Base-by-base conservation (phyloP, 805 yeast genomes). In the Zygotorulaspora sp. region DNA sequence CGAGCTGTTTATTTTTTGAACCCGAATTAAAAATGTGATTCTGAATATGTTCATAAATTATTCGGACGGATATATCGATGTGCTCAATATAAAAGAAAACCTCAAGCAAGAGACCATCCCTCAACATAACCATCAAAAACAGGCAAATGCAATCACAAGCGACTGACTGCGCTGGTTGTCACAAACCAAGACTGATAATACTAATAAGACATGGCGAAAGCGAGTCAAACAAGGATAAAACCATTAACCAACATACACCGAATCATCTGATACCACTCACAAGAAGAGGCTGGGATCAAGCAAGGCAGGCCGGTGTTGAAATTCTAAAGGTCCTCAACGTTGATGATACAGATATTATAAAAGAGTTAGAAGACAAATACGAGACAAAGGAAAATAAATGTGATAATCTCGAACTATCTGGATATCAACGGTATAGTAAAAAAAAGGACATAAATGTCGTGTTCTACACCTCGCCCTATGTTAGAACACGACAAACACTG, bases 131-230 rank as follows among this genome's bases (percentile, higher is more conserved):
- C n/a, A n/a, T n/a, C n/a, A n/a, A n/a, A n/a, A n/a, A n/a, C n/a
- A n/a, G n/a, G 26, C 13, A 26, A 14, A 26, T 12, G 17, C 14
- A 14, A 4, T 12, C 17, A 14, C 30, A 26, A 26, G 11, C 23
- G 8, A 23, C 29, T 11, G 42, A 34, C 4, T 28, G 38, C 8
- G 34, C 35, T 14, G 18, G 38, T 5, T 35, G 41, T 15, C 50
- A 46, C 25, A 60, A 77, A 77, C 65, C 65, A n/a, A 49, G 65
- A 35, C 69, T 88, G 21, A 86, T 89, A 18, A 67, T 89, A 35
- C 68, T 89, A 18, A 78, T 89, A 9, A 78, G 97, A 47, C 97
- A 89, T 57, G 97, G 97, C 17, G 96, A 89, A 55, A 82, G 92
- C 4, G 94, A 85, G 54, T 94, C 96, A 6, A 89, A 89, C 62